phyloP scores from a whole-genome alignment of 2,329 filamentous ascomycete genomes.

The Ciborinia camelliae region DNA sequence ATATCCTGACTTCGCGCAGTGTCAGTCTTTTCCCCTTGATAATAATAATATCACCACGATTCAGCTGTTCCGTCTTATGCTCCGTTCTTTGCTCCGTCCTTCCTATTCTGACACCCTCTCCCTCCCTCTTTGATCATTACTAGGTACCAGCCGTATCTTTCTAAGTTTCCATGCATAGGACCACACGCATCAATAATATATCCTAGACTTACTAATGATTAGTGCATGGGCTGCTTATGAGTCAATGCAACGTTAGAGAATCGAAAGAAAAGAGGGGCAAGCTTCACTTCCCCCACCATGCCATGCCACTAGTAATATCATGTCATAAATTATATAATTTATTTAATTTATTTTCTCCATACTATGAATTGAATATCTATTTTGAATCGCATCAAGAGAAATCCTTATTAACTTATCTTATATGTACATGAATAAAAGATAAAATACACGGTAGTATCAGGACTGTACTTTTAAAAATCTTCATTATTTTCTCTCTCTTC shows the following conservation, averaged over 20 bases:
- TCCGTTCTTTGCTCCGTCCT: too few species aligned
- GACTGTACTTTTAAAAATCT: neutral
- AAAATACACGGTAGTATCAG: neutral
- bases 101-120: neutral
- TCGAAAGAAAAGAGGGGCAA: conserved; percentile 10
- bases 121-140: neutral
- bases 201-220: neutral
- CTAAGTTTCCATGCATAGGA: too few species aligned
- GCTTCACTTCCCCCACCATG: conserved; percentile 7
- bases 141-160: too few species aligned
- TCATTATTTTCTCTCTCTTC: neutral
- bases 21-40: too few species aligned
- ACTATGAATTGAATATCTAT: neutral
- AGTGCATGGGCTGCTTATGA: conserved; percentile 4
- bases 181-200: too few species aligned
- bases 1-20: too few species aligned
- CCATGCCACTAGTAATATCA: neutral
- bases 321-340: neutral
- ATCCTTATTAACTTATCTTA: too few species aligned
- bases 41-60: too few species aligned
- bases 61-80: too few species aligned
- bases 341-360: neutral
- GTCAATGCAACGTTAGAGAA: conserved; percentile 1
- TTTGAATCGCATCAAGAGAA: neutral
- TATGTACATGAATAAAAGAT: neutral